Conservation (phyloP, 306 rosid genomes). For the Quillaja saponaria region DNA sequence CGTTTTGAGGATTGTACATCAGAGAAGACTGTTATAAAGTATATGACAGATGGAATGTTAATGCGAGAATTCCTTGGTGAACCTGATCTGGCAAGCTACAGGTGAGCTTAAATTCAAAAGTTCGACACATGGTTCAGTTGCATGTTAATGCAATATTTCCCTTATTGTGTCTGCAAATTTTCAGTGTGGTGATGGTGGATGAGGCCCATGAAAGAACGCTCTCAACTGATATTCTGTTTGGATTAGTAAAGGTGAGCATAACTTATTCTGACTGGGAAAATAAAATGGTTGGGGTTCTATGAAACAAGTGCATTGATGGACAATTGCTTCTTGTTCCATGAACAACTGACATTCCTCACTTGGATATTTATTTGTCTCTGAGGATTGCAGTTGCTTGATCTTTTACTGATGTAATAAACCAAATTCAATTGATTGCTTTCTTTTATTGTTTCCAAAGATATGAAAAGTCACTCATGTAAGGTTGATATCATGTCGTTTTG, state of each 20-base stretch:
- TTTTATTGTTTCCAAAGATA: slow-evolving; percentile 12
- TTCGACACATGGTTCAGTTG: slow-evolving; percentile 29
- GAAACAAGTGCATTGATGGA: slow-evolving; percentile 19
- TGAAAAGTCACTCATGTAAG: slow-evolving; percentile 16
- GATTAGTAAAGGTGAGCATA: slow-evolving; percentile 77
- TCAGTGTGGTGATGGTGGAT: slow-evolving; percentile 98
- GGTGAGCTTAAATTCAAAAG: slow-evolving; percentile 49
- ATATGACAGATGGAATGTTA: slow-evolving; percentile 99
- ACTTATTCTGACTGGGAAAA: slow-evolving; percentile 4
- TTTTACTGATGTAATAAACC: neutral
- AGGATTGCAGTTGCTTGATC: neutral
- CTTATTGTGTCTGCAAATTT: slow-evolving; percentile 32
- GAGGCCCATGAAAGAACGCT: slow-evolving; percentile 99
- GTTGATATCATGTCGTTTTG: slow-evolving; percentile 28
- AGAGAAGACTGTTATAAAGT: slow-evolving; percentile 86
- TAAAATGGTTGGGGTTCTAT: too few species aligned
- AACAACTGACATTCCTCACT: slow-evolving; percentile 26
- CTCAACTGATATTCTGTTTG: slow-evolving; percentile 94
- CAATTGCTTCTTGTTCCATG: slow-evolving; percentile 12
- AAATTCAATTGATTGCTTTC: slow-evolving; percentile 1
- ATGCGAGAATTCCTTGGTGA: slow-evolving; percentile 93
- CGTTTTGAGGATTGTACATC: slow-evolving; percentile 99
- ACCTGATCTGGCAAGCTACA: slow-evolving; percentile 88
- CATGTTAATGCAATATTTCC: slow-evolving; percentile 14
- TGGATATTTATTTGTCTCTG: slow-evolving; percentile 15